Conservation (phyloP, 2,329 filamentous ascomycete species). For the Metarhizium brunneum region DNA sequence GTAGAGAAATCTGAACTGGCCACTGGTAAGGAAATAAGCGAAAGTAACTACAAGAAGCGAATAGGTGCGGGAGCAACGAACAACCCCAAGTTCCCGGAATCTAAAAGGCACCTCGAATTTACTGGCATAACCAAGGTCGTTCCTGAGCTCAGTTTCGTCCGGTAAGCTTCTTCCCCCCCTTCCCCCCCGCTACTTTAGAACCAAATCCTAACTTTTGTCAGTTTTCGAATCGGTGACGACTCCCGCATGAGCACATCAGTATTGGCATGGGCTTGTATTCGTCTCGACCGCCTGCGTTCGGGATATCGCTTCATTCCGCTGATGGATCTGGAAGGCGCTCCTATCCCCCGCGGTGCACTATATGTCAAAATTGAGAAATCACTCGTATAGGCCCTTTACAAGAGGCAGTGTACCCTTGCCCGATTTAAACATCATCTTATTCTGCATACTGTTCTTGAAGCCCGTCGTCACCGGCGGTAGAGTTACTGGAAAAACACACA, state of each 20-base stretch:
- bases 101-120: constrained; percentile 49
- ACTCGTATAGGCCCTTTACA: background rate
- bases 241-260: constrained; percentile 27
- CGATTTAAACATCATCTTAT: no score
- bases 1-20: constrained; percentile 50
- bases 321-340: constrained; percentile 33
- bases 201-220: constrained; percentile 19
- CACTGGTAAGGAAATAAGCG: constrained; percentile 22
- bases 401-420: background rate
- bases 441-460: background rate
- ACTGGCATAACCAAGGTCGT: constrained; percentile 48
- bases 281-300: constrained; percentile 45
- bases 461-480: background rate
- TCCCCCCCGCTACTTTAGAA: background rate
- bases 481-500: background rate
- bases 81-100: constrained; percentile 52
- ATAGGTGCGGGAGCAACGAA: constrained; percentile 46
- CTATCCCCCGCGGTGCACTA: constrained; percentile 36
- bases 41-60: constrained; percentile 50
- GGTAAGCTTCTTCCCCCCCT: constrained; percentile 38
- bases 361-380: constrained; percentile 44
- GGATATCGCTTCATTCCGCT: constrained; percentile 48
- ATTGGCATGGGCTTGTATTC: constrained; percentile 49
- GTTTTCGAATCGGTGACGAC: constrained; percentile 46
- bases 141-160: constrained; percentile 62